Base-by-base conservation (phyloP, 331 rosid species). In the Dryas integrifolia region DNA sequence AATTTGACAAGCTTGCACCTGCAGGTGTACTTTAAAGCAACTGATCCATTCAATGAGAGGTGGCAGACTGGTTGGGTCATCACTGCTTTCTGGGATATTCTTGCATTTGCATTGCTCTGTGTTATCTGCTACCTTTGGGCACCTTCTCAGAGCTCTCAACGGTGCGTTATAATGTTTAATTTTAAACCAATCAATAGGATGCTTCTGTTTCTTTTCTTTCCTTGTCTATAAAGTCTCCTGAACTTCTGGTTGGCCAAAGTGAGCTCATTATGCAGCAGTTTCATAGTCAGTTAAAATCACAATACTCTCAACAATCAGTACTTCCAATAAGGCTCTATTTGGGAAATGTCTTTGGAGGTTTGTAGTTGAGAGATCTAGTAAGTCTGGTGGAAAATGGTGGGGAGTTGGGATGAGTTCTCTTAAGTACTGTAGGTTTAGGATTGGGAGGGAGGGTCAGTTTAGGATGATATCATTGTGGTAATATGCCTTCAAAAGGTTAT, bases 51-150 rank as follows among this genome's bases (percentile, higher is more conserved):
- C 80, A 89, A 91, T 72, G 97, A 88, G 79, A 86, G 90, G 73
- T 94, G 98, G 98, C 97, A 86, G 82, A 91, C 88, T 88, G 97
- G 92, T 76, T 94, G 98, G 98, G 74, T 94, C 80, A 86, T 94
- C 78, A 91, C 92, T 74, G 96, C 97, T 67, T 94, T 94, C 79
- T 91, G 98, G 98, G 97, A 94, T 85, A 72, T 85, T 84, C 86
- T 88, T 45, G 88, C 97, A 62, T 91, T 88, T 80, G 89, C 86
- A 55, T 80, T 94, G 82, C 92, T 94, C 7, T 86, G 90, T 72
- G 96, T 91, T 39, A 84, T 94, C 77, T 89, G 98, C 83, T 91
- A 83, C 77, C 96, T 91, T 55, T 94, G 98, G 98, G 96, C 98
- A 7, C 98, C 98, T 63, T 94, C 98, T 70, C 98, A 91, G 79